These are phyloP conservation scores for Fusarium pseudocircinatum DNA, from an alignment of 2,329 filamentous ascomycete species.

Conservation along the genomic window DNA sequence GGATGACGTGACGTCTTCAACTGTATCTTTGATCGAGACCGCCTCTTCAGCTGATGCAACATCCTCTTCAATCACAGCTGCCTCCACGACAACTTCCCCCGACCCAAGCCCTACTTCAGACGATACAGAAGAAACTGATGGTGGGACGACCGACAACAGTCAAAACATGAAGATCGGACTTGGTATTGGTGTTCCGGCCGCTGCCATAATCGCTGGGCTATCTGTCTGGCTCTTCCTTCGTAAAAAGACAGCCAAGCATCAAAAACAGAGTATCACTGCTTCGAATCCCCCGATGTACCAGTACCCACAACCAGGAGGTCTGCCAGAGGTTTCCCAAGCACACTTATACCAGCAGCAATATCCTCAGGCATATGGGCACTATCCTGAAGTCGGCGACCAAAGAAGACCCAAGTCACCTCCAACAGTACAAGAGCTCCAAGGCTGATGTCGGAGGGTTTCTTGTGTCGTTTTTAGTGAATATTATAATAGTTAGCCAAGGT, in stretches of 20 bases:
- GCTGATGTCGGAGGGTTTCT: background rate
- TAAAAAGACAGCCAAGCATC: background rate
- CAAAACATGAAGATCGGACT: slow-evolving; percentile 19
- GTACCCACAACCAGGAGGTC: background rate
- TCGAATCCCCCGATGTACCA: background rate
- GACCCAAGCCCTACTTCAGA: background rate
- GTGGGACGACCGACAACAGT: background rate
- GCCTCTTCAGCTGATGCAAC: background rate
- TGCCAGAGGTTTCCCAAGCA: background rate
- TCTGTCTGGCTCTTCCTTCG: slow-evolving; percentile 4
- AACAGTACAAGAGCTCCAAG: background rate
- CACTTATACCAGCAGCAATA: background rate
- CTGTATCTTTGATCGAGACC: background rate
- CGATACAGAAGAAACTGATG: background rate
- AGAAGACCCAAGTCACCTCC: background rate
- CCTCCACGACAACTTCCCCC: background rate
- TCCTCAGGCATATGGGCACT: background rate
- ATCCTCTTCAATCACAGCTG: background rate
- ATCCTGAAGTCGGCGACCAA: background rate
- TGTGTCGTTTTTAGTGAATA: background rate
- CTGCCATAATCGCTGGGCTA: background rate
- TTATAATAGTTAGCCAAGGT: background rate
- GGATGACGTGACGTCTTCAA: background rate
- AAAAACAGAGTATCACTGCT: background rate
- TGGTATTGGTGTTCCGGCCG: slow-evolving; percentile 15